Evolutionary conservation across 2,329 filamentous ascomycete genomes (phyloP), one percentile per base, ranked within the genome.

Genomic region (Magnaporthiopsis rhizophila): DNA sequence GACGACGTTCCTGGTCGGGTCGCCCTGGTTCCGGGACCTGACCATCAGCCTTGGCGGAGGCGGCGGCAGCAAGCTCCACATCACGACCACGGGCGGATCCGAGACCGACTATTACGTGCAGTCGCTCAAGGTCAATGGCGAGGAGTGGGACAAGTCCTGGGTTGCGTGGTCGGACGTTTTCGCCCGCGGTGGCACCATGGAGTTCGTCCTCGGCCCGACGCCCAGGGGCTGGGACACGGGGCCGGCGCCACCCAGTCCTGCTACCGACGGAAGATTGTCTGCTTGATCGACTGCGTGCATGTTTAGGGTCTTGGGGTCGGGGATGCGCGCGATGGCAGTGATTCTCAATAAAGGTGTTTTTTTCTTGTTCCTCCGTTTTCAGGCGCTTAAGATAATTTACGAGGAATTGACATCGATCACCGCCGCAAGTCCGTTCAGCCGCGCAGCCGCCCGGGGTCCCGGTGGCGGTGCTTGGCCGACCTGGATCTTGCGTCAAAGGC

Each of bases 101-200:
- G 61, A 62, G 38, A 24, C 61, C 28, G 76, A 78, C 11, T 81
- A 80, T 68, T 88, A 88, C 68, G 86, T 91, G 4, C 88, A 91
- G 75, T 83, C 81, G 30, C 76, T 91, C 65, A 82, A 78, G 68
- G 81, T 91, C 58, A 90, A 91, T 69, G 87, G 88, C 0, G 64
- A 81, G 71, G 45, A 66, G 0, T 91, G 88, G 87, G 74, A 80
- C 64, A 84, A 84, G 76, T 79, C 81, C 57, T 91, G 88, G 88
- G 73, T 91, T 18, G 79, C 79, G 24, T 90, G 86, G 85, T 74
- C 83, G 15, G 86, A 90, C 68, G 74, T 91, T 26, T 90, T 91
- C 72, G 83, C 80, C 2, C 71, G 83, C 4, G 87, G 86, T 11
- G 88, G 86, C 0, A 85, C 77, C 1, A 72, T 90, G 68, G 84